Base-by-base conservation (phyloP, 2,329 filamentous ascomycete genomes). In the Dactylellina parvicollis region DNA sequence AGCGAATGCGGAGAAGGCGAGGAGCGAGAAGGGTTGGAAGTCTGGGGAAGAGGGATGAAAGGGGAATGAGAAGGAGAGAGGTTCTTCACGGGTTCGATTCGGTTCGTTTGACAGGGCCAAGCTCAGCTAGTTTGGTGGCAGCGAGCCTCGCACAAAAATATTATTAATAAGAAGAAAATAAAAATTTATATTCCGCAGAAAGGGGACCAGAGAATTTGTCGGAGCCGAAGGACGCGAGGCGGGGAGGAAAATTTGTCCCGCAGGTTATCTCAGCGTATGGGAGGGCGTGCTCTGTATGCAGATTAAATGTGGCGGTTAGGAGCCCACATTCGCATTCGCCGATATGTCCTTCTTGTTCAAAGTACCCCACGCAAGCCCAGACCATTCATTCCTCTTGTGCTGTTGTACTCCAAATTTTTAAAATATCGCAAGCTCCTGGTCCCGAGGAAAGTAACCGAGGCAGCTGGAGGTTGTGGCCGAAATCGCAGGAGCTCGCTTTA, bases 401-500 rank as follows among this genome's bases (percentile, higher is more conserved):
- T n/a, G n/a, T n/a, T n/a, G n/a, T n/a, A n/a, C n/a, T n/a, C n/a
- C n/a, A n/a, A n/a, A n/a, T n/a, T n/a, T n/a, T n/a, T 30, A 30
- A 24, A 28, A 49, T 38, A 54, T 54, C 32, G 30, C 32, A 40
- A 38, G n/a, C 30, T 54, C 18, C 16, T 14, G 24, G 34, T 38
- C 34, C 16, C 30, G 32, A 36, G 64, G 64, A 52, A 69, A 69
- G 54, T 60, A 60, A 55, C 64, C 64, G 64, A 69, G 34, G 36
- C n/a, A 22, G 44, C 14, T 22, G 40, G 64, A 69, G 46, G 55
- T 60, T 60, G 12, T 69, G 55, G 64, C 64, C 64, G 64, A 69
- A 69, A 69, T 69, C 64, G 64, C 64, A 60, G 55, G 64, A 69
- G 64, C 64, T 69, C 64, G 28, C 44, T 69, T 69, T 61, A 55